These are phyloP conservation scores for Cylindrodendrum hubeiense DNA, from an alignment of 2,329 filamentous ascomycete genomes.

Conservation along the genomic window DNA sequence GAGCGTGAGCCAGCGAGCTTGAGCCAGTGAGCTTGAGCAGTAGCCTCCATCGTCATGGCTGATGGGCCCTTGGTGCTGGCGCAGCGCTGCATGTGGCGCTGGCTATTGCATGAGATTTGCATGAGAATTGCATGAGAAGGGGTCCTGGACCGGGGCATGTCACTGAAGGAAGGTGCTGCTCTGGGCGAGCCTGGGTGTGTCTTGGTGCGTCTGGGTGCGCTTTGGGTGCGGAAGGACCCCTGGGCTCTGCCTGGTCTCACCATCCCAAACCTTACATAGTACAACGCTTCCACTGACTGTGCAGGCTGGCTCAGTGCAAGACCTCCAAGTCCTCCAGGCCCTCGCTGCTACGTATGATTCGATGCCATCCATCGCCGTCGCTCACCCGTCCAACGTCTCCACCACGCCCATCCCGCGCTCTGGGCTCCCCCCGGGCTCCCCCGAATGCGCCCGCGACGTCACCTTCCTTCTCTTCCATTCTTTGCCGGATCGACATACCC, in stretches of 20 bases:
- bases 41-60: not conserved
- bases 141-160: too few relatives aligned
- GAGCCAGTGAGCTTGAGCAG: not conserved
- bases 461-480: not conserved
- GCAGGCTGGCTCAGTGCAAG: too few relatives aligned
- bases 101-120: conserved; percentile 13
- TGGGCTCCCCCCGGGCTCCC: too few relatives aligned
- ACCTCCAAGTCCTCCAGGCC: too few relatives aligned
- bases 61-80: not conserved
- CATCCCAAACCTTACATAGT: too few relatives aligned
- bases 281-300: too few relatives aligned
- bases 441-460: conserved; percentile 15
- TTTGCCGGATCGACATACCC: conserved; percentile 18
- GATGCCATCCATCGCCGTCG: not conserved
- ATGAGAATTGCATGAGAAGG: conserved; percentile 2
- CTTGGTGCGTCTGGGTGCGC: too few relatives aligned
- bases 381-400: conserved; percentile 1
- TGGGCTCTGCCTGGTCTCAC: too few relatives aligned
- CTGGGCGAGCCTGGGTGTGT: not conserved
- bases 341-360: not conserved
- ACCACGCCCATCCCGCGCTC: conserved; percentile 9
- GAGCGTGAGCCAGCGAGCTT: too few relatives aligned
- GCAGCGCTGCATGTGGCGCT: not conserved
- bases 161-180: not conserved
- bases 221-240: too few relatives aligned